A percentile compares a stretch with the other conserved stretches of the same genome.
phyloP scores from a whole-genome alignment of 768 basidiomycete species.

The Suillus decipiens region DNA sequence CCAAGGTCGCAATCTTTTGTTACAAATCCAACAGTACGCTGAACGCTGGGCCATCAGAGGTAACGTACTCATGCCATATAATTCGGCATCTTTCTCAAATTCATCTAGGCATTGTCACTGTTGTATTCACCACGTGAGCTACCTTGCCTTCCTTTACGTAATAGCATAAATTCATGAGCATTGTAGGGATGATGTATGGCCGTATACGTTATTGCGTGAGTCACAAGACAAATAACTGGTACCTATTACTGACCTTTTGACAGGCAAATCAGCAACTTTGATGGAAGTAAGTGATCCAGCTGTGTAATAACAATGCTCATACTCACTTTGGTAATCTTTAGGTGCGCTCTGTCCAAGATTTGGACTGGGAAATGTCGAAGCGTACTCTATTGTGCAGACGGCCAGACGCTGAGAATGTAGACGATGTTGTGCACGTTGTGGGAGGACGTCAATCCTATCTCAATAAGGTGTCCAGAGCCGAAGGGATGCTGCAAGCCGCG shows the following conservation, averaged over 20 bases:
- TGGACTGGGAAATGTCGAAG: slow-evolving; percentile 57
- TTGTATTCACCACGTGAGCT: slow-evolving; percentile 75
- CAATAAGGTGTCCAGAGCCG: slow-evolving; percentile 45
- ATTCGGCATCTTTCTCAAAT: slow-evolving; percentile 8
- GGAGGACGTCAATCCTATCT: slow-evolving; percentile 84
- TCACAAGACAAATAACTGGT: slow-evolving; percentile 19
- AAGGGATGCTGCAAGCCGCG: slow-evolving; percentile 67
- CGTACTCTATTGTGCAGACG: slow-evolving; percentile 44
- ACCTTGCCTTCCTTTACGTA: slow-evolving; percentile 13
- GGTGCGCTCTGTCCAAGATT: slow-evolving; percentile 74
- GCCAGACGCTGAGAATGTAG: slow-evolving; percentile 34
- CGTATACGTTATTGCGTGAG: slow-evolving; percentile 66
- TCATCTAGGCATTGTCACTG: slow-evolving; percentile 63
- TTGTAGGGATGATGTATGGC: slow-evolving; percentile 82
- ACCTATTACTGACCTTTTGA: slow-evolving; percentile 16
- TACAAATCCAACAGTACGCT: slow-evolving; percentile 84
- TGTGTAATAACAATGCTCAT: neutral
- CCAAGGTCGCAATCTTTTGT: slow-evolving; percentile 73
- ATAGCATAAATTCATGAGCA: slow-evolving; percentile 19
- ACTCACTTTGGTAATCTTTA: slow-evolving; percentile 25
- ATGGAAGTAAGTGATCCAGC: slow-evolving; percentile 56
- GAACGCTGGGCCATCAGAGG: slow-evolving; percentile 85
- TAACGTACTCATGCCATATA: slow-evolving; percentile 25
- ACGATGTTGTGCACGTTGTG: slow-evolving; percentile 54
- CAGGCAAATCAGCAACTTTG: slow-evolving; percentile 69